These are phyloP conservation scores for Senecio squalidus DNA, from an alignment of 140 eudicot genomes.

Conservation along the genomic window DNA sequence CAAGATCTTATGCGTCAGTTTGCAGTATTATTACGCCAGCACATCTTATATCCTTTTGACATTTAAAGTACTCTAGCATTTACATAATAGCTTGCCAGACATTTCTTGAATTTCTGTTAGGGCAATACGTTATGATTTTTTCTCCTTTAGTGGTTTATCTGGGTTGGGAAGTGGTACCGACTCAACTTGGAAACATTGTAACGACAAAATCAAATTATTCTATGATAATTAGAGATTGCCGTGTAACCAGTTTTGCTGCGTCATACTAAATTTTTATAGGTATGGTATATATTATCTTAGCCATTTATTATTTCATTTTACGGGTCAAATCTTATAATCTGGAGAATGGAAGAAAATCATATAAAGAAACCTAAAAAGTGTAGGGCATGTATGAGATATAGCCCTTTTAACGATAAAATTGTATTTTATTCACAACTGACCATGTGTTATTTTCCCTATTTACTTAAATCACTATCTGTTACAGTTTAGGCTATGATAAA, in stretches of 20 bases:
- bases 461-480: not conserved
- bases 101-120: not conserved
- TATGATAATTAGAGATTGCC: not conserved
- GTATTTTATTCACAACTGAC: not conserved
- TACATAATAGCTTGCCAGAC: not conserved
- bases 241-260: constrained; percentile 2
- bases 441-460: not conserved
- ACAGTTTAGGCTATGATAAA: not conserved
- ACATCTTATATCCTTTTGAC: constrained; percentile 38
- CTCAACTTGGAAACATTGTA: not conserved
- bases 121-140: not conserved
- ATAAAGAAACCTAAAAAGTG: no score
- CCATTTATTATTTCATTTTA: not conserved
- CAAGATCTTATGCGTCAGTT: constrained; percentile 85
- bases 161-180: not conserved
- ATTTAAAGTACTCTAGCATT: not conserved
- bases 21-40: constrained; percentile 56
- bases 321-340: not conserved
- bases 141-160: not conserved
- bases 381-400: no score
- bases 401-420: no score
- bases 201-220: not conserved
- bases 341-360: no score
- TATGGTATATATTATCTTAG: not conserved
- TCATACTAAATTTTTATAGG: constrained; percentile 1